Percentiles rank a stretch among this genome's conserved stretches.
phyloP scores from a whole-genome alignment of 1,139 yeast species.

The Debaryomyces coudertii region DNA sequence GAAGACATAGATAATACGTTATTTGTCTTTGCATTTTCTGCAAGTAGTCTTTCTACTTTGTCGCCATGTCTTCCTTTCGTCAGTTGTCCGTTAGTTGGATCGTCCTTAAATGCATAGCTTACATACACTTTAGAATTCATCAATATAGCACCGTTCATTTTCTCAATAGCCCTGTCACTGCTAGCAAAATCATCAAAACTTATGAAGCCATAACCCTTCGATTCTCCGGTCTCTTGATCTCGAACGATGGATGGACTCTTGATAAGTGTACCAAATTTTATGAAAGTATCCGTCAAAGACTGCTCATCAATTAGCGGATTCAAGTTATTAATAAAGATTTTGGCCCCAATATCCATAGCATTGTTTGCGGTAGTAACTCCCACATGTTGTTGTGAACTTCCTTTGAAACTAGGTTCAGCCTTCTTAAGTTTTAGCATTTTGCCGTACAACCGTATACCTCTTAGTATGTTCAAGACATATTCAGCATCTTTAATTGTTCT shows the following conservation, averaged over 20 bases:
- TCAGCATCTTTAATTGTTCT: conserved; percentile 63
- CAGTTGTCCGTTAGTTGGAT: conserved; percentile 36
- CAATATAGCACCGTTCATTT: conserved; percentile 68
- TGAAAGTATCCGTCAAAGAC: conserved; percentile 61
- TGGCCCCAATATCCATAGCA: conserved; percentile 67
- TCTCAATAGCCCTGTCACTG: conserved; percentile 72
- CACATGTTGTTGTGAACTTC: conserved; percentile 7
- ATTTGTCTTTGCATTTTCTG: conserved; percentile 61
- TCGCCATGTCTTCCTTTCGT: conserved; percentile 75
- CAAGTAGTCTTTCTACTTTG: conserved; percentile 70
- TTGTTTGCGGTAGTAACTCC: conserved; percentile 12
- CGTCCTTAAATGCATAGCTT: conserved; percentile 74
- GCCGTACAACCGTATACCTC: conserved; percentile 67
- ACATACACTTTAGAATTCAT: conserved; percentile 67
- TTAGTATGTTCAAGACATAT: conserved; percentile 65
- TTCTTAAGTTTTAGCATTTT: conserved; percentile 63
- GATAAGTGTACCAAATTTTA: conserved; percentile 67
- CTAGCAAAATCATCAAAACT: conserved; percentile 64
- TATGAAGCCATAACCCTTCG: conserved; percentile 67
- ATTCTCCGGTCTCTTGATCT: conserved; percentile 51
- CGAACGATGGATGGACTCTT: conserved; percentile 56
- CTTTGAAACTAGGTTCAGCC: conserved; percentile 34
- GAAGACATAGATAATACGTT: conserved; percentile 16
- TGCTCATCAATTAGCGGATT: conserved; percentile 70
- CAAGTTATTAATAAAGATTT: conserved; percentile 71